A percentile compares a stretch with the other conserved stretches of the same genome.
Evolutionary conservation across 2,329 filamentous ascomycete genomes (phyloP).

Genomic region (Diaporthe sp.): DNA sequence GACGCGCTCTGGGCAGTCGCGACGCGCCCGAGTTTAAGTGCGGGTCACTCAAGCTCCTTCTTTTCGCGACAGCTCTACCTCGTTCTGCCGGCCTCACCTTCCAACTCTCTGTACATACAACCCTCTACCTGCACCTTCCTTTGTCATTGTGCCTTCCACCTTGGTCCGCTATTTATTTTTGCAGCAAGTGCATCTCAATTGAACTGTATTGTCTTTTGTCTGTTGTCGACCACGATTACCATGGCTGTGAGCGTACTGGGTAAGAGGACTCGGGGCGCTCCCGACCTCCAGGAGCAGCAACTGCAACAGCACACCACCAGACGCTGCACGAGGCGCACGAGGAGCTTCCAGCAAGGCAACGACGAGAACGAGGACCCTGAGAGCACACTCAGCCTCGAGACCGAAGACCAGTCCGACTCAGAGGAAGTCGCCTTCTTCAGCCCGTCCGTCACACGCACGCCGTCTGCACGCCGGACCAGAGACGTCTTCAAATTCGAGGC

Average conservation of each 20-base stretch:
- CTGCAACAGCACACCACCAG: constrained; percentile 60
- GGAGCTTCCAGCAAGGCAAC: constrained; percentile 59
- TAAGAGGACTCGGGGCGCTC: constrained; percentile 47
- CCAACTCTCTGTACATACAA: constrained; percentile 3
- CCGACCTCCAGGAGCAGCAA: constrained; percentile 41
- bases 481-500: constrained; percentile 37
- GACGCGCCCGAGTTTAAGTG: constrained; percentile 27
- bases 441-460: constrained; percentile 37
- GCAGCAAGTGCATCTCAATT: constrained; percentile 13
- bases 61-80: neutral
- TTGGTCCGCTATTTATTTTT: constrained; percentile 30
- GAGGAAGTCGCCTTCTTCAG: constrained; percentile 50
- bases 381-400: constrained; percentile 55
- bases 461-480: constrained; percentile 39
- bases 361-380: constrained; percentile 77
- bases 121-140: constrained; percentile 21
- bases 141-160: constrained; percentile 6
- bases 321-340: constrained; percentile 51
- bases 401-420: constrained; percentile 54
- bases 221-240: constrained; percentile 35
- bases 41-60: constrained; percentile 11
- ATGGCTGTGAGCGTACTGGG: constrained; percentile 47
- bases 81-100: constrained; percentile 1
- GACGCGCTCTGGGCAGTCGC: constrained; percentile 23
- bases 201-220: neutral